Base-by-base conservation (phyloP, 73 alveolate species). In the Paramecium biaurelia region DNA sequence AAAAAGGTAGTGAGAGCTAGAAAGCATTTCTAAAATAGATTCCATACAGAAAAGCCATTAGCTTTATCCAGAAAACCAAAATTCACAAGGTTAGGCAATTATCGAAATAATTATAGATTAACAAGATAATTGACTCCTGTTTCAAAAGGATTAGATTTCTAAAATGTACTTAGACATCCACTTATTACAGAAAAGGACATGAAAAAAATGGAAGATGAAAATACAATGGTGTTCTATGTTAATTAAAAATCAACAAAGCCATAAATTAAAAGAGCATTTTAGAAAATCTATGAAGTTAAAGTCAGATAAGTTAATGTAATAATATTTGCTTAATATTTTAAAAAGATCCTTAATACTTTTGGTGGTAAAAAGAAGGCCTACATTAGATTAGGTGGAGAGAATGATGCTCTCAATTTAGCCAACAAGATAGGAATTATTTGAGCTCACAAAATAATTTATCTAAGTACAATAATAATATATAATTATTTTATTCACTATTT, bases 351-450 rank as follows among this genome's bases (percentile, higher is more conserved):
- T 42, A 63, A 79, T 24, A 92, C 96, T 92, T 95, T 96, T 58
- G 96, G 93, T 90, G 98, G 98, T 53, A 86, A 49, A 79, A 95
- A 95, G 97, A 95, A 95, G 94, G 98, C 98, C 30, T 95, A 94
- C 96, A 93, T 95, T 76, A 92, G 93, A 58, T 57, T 95, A 15
- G 93, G 96, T 32, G 94, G 95, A 41, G 97, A 92, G 43, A 92
- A 93, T 26, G 98, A 93, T 37, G 97, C 98, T 70, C 96, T 95
- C 58, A 95, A 93, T 7, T 92, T 95, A 63, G 98, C 97, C 93
- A 94, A 93, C 95, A 94, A 92, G 74, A 95, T 95, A 49, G 98
- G 98, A 68, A 93, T 95, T 92, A 94, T 95, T 93, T 95, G 96
- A 95, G 84, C 68, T 53, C 68, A 53, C 30, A 53, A 53, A 53